Evolutionary conservation across 129 eudicot species (phyloP), one percentile per base, ranked within the genome.

Genomic region (Chrysanthemum lavandulifolium): DNA sequence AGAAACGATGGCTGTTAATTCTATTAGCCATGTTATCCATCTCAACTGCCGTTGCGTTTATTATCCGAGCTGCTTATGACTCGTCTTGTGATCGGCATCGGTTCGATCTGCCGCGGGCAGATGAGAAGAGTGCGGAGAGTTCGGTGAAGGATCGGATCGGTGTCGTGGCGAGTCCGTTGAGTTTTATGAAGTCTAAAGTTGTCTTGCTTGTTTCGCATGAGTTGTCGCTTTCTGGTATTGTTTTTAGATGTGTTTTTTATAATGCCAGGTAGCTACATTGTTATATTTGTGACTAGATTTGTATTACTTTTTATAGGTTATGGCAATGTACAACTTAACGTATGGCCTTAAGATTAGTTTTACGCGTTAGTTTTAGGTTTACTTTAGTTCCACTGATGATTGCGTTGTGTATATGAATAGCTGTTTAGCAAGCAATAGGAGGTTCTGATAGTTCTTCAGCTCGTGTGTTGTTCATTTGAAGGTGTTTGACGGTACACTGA

Each of bases 161-260:
- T 23, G 79, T 68, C 14, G 43, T 14, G 2, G 23, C 76, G 12
- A 88, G 78, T 52, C 97, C 97, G 0, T 91, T 95, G 68, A 76
- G 81, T 83, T 95, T 95, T 79, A 88, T 95, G 96, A 95, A 90
- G 82, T 90, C 96, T 11, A 95, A 88, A 84, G 89, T 86, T 31
- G 96, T 95, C 18, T 89, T 95, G 31, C 80, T 95, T 14, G 99
- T 95, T n/a, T 95, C 99, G 0, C 99, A 95, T 76, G 99, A 90
- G 71, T 93, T 95, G 1, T 95, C 99, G 27, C 97, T 95, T 76
- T 90, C 99, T 64, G 97, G 99, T 95, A 84, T 27, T 10, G 49
- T 59, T 19, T 2, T 57, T 8, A n/a, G 0, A 9, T 57, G 11
- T 43, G 51, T 4, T 48, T 58, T 13, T 13, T 16, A n/a, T 45